Base-by-base conservation (phyloP, 2,329 filamentous ascomycete genomes). In the Alternaria atra region DNA sequence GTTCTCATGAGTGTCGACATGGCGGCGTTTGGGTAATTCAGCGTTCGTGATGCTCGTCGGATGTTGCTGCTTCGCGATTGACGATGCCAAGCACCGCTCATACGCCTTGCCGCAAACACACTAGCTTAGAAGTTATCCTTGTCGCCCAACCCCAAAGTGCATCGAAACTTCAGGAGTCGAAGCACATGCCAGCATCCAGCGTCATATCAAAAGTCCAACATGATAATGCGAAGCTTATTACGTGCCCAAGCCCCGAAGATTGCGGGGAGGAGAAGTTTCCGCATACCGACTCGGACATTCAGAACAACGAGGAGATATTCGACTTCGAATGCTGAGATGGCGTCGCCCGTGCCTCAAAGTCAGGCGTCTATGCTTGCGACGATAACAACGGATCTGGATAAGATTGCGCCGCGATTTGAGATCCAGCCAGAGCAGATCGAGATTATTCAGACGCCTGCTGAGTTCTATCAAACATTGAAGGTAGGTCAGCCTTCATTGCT, bases 1-100 rank as follows among this genome's bases (percentile, higher is more conserved):
- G 94, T 97, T 82, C 95, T 90, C 69, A 89, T 81, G 74, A 97
- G 84, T 63, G 93, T 97, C 85, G 95, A 98, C 95, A 99, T 99
- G 80, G 80, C 85, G 82, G 77, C 72, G 72, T 65, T 68, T 67
- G 65, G 40, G 37, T 40, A 50, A 27, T 44, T 58, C 63, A 63
- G 59, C 47, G 50, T 48, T 63, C 46, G 64, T 68, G 51, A 47
- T 50, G 59, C 54, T 58, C 23, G 61, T 63, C 59, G 62, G 67
- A 71, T 52, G 54, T 43, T 35, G 58, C 48, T 58, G 54, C 27
- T 61, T 66, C 67, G 55, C 60, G 62, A 66, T 65, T 70, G 64
- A 68, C 52, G 64, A 55, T 64, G 70, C 69, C 72, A 75, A 75
- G 72, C 51, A 9, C 32, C 25, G 5, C 13, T 25, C 8, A 13